phyloP scores from a whole-genome alignment of 345 rosid genomes.

The Eucalyptus rudis region DNA sequence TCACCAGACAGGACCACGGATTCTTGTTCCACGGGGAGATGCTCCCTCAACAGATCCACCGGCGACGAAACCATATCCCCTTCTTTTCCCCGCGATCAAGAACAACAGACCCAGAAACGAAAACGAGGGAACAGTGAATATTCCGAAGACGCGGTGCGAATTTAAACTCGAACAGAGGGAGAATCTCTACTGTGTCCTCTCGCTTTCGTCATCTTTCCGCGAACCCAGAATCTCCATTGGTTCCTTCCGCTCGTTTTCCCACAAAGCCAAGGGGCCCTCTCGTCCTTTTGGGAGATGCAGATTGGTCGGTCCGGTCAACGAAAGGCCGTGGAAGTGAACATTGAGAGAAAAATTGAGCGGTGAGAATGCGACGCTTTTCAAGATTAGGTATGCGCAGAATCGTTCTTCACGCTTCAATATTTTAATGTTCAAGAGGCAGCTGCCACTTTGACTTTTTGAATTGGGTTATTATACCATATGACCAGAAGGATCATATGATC shows the following conservation, averaged over 20 bases:
- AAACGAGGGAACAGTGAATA: neutral
- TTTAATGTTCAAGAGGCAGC: neutral
- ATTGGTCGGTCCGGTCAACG: neutral
- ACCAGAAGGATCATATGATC: neutral
- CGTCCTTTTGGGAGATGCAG: neutral
- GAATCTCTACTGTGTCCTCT: neutral
- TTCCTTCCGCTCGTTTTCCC: neutral
- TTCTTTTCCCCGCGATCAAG: neutral
- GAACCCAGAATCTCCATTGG: neutral
- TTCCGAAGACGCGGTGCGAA: neutral
- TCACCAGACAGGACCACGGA: slow-evolving; percentile 25
- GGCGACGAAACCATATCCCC: slow-evolving; percentile 4
- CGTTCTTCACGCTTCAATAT: neutral
- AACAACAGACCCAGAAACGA: neutral
- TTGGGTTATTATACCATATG: neutral
- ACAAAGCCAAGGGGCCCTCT: neutral
- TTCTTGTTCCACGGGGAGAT: slow-evolving; percentile 49
- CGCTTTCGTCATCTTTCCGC: neutral
- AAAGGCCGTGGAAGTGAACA: neutral
- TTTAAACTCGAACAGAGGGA: neutral
- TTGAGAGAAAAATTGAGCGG: neutral
- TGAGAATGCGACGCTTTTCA: neutral
- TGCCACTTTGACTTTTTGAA: neutral
- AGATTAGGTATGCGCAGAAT: neutral
- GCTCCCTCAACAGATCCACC: slow-evolving; percentile 31